Base-by-base conservation (phyloP, 495 filamentous ascomycete species). In the Staphylotrichum tortipilum region DNA sequence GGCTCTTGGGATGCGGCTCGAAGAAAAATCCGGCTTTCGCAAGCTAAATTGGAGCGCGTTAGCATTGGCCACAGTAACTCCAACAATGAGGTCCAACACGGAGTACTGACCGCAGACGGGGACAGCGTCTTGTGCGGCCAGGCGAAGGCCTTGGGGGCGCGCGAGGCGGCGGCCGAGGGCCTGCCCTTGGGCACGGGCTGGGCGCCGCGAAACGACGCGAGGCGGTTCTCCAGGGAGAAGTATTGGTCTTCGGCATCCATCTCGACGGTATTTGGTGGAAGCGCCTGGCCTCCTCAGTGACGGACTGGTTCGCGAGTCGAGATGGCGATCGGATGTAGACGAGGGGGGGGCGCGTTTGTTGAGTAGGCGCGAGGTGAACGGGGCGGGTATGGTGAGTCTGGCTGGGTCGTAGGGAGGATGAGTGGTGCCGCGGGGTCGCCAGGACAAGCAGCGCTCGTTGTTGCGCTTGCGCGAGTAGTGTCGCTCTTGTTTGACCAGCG, bases 11-110 rank as follows among this genome's bases (percentile, higher is more conserved):
- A 24, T 78, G 77, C 6, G 91, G 92, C 42, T 84, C 78, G 67
- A 85, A 98, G 71, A 80, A 89, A 68, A 98, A 94, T 8, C 92
- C 92, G 50, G 91, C 92, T 57, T 79, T 77, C 7, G 91, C 92
- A 59, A 97, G 81, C 86, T 94, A 58, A 7, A 43, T 17, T 2
- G 24, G 26, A 15, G 54, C 47, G 55, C 26, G 57, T 58, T 42
- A 54, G 52, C 24, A n/a, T n/a, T n/a, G n/a, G n/a, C n/a, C n/a
- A n/a, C n/a, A n/a, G n/a, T n/a, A n/a, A n/a, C n/a, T n/a, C n/a
- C n/a, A n/a, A n/a, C n/a, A n/a, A n/a, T n/a, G n/a, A n/a, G n/a
- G n/a, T n/a, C n/a, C n/a, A n/a, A 0, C 11, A 7, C 37, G 39
- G 21, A 8, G 5, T 17, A 66, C 76, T 54, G 68, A 90, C 85